Conservation (phyloP, 148 eudicot genomes). For the Spergularia bocconei region DNA sequence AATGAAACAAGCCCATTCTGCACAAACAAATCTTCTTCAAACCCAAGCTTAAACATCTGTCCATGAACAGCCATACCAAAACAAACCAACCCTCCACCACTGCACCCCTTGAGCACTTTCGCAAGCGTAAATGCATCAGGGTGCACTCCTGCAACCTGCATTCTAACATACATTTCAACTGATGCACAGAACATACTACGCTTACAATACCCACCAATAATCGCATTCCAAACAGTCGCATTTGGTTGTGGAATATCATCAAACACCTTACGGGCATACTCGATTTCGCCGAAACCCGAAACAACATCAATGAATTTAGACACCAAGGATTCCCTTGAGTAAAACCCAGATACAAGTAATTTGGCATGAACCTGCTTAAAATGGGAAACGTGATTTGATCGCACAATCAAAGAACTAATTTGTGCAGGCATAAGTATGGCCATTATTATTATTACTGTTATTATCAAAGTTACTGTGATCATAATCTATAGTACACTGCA, state of each 20-base stretch:
- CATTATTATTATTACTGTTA: background rate
- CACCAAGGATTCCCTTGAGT: constrained; percentile 41
- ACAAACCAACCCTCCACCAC: constrained; percentile 20
- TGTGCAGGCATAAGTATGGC: background rate
- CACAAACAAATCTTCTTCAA: constrained; percentile 45
- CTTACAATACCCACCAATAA: constrained; percentile 48
- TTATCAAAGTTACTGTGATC: background rate
- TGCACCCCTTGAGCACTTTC: constrained; percentile 56
- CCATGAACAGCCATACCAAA: constrained; percentile 51
- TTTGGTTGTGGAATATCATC: constrained; percentile 54
- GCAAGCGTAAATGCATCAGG: constrained; percentile 55
- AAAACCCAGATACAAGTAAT: constrained; percentile 33
- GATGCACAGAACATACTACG: constrained; percentile 33
- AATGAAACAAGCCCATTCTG: constrained; percentile 55
- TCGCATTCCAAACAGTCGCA: constrained; percentile 58
- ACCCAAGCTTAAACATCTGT: constrained; percentile 44
- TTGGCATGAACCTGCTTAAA: constrained; percentile 49
- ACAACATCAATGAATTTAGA: constrained; percentile 46
- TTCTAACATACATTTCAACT: constrained; percentile 39
- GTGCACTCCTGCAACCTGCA: constrained; percentile 40
- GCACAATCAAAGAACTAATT: constrained; percentile 32
- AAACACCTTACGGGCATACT: constrained; percentile 54
- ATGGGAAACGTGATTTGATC: constrained; percentile 31
- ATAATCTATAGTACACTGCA: background rate
- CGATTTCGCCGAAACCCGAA: constrained; percentile 34